Evolutionary conservation across 805 yeast species (phyloP).

Genomic region (Tetrapisispora pingtungensis): DNA sequence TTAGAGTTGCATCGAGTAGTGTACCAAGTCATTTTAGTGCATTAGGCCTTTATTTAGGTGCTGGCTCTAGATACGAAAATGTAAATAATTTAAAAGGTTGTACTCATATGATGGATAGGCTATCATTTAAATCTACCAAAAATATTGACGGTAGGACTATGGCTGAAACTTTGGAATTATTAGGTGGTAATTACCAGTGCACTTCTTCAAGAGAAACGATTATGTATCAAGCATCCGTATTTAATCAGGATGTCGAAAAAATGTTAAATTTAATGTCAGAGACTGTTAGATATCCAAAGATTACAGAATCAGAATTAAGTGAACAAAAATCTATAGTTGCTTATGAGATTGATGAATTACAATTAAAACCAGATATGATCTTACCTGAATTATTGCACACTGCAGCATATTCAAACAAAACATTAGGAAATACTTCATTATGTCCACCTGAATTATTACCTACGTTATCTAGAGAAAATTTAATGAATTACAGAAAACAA

Average conservation of each 20-base stretch:
- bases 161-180: conserved; percentile 60
- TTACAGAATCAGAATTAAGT: conserved; percentile 58
- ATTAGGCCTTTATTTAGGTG: conserved; percentile 77
- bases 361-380: conserved; percentile 72
- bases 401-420: conserved; percentile 61
- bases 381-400: conserved; percentile 86
- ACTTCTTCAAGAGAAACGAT: conserved; percentile 85
- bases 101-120: conserved; percentile 74
- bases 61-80: conserved; percentile 81
- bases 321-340: conserved; percentile 66
- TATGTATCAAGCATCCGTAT: conserved; percentile 90
- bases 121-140: conserved; percentile 70
- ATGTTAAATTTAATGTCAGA: conserved; percentile 73
- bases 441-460: conserved; percentile 66
- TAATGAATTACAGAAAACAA: conserved; percentile 50
- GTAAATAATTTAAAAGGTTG: conserved; percentile 48
- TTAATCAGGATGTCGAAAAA: conserved; percentile 69
- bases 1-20: conserved; percentile 73
- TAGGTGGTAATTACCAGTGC: conserved; percentile 94
- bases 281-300: conserved; percentile 61
- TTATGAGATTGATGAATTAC: conserved; percentile 76
- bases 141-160: conserved; percentile 53
- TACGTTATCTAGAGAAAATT: conserved; percentile 40
- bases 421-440: conserved; percentile 77
- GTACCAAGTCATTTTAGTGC: conserved; percentile 89